Conservation (phyloP, 441 rosid genomes). For the Erysimum cheiri region DNA sequence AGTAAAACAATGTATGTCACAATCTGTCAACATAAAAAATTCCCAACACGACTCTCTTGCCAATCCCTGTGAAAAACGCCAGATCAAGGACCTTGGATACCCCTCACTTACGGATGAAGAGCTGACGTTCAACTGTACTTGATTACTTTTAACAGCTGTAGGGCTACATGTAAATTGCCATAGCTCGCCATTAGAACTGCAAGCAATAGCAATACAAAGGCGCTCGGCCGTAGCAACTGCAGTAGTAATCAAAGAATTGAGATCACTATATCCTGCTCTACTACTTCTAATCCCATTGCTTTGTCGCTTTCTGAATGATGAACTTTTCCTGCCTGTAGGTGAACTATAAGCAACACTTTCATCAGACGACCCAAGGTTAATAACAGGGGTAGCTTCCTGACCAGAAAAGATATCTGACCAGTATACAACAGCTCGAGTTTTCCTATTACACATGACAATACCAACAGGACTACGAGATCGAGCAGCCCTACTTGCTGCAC, state of each 20-base stretch:
- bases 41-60: conserved; percentile 54
- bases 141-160: conserved; percentile 49
- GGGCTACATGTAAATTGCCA: conserved; percentile 84
- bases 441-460: conserved; percentile 67
- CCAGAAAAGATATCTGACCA: conserved; percentile 77
- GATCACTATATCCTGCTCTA: conserved; percentile 48
- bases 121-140: conserved; percentile 50
- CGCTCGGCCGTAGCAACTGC: conserved; percentile 49
- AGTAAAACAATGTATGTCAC: conserved; percentile 75
- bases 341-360: conserved; percentile 55
- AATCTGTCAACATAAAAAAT: conserved; percentile 79
- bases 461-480: conserved; percentile 56
- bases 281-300: conserved; percentile 46
- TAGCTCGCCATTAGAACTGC: conserved; percentile 76
- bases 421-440: conserved; percentile 63
- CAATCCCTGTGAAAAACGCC: conserved; percentile 58
- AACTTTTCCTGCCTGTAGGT: conserved; percentile 46
- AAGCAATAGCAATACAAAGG: conserved; percentile 70
- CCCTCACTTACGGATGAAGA: conserved; percentile 63
- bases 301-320: conserved; percentile 45
- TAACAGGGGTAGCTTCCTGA: conserved; percentile 54
- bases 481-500: conserved; percentile 46
- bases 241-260: conserved; percentile 76
- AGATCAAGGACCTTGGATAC: conserved; percentile 79
- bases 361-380: conserved; percentile 49